Evolutionary conservation across 2,329 filamentous ascomycete species (phyloP).

Genomic region (Penicillium sp.): DNA sequence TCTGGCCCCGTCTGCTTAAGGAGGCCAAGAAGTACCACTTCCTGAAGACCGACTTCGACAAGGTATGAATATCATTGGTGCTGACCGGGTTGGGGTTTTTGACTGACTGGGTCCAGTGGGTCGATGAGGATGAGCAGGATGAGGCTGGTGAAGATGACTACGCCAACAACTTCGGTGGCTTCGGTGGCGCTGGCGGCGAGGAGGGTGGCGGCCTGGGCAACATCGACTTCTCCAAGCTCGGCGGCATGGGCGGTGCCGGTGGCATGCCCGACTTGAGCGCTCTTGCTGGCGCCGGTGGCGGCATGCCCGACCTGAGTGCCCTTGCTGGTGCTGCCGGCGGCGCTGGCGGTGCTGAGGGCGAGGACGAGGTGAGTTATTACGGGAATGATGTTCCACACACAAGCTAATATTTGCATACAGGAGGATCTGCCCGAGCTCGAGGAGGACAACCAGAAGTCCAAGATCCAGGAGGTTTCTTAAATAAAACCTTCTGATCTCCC

Average conservation of each 20-base stretch:
- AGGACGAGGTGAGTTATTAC: slow-evolving; percentile 50
- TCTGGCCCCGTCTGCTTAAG: slow-evolving; percentile 94
- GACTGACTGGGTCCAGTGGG: slow-evolving; percentile 61
- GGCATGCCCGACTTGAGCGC: slow-evolving; percentile 23
- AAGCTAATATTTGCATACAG: slow-evolving; percentile 39
- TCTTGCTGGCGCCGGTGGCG: slow-evolving; percentile 39
- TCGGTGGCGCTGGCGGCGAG: slow-evolving; percentile 27
- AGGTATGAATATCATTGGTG: slow-evolving; percentile 53
- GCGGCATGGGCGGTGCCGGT: slow-evolving; percentile 52
- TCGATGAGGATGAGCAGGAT: slow-evolving; percentile 98
- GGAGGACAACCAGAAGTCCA: slow-evolving; percentile 41
- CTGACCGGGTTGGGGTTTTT: not conserved
- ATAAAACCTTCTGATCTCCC: slow-evolving; percentile 7
- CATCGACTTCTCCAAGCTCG: slow-evolving; percentile 93
- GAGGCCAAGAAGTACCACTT: slow-evolving; percentile 86
- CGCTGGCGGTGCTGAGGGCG: slow-evolving; percentile 38
- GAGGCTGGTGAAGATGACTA: slow-evolving; percentile 78
- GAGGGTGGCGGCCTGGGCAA: slow-evolving; percentile 66
- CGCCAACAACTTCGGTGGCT: slow-evolving; percentile 52
- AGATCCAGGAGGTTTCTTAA: slow-evolving; percentile 40
- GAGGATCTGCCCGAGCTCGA: slow-evolving; percentile 80
- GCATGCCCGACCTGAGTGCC: slow-evolving; percentile 21
- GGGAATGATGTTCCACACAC: not conserved
- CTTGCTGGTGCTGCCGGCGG: slow-evolving; percentile 33
- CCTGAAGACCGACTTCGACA: slow-evolving; percentile 98